Conservation (phyloP, 73 alveolate genomes). For the Paramecium octaurelia region DNA sequence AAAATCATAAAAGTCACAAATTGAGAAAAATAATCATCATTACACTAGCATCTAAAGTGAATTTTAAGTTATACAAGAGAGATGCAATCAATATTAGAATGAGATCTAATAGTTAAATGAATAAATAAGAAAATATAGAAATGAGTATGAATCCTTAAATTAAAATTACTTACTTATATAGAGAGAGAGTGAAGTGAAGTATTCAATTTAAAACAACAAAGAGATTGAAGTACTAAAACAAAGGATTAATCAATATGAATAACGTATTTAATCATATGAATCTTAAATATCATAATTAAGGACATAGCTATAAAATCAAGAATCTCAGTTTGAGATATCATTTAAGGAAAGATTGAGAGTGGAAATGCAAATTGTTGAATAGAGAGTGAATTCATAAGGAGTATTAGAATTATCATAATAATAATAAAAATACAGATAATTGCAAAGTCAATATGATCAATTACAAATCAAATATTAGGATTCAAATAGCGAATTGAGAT, state of each 20-base stretch:
- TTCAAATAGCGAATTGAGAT: not conserved
- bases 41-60: not conserved
- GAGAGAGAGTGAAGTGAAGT: constrained; percentile 29
- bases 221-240: not conserved
- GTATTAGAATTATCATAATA: not conserved
- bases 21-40: not conserved
- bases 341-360: not conserved
- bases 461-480: not conserved
- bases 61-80: not conserved
- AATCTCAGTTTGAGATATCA: not conserved
- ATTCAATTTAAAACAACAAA: not conserved
- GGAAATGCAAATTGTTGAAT: not conserved
- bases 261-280: not conserved
- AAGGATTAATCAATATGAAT: not conserved
- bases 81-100: not conserved
- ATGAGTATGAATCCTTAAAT: not conserved
- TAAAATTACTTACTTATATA: not conserved
- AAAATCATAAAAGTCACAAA: not conserved
- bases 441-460: not conserved
- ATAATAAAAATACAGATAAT: not conserved
- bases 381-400: not conserved
- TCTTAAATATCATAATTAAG: not conserved
- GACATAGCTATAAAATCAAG: not conserved
- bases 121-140: not conserved
- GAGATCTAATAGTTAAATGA: not conserved